A percentile compares a stretch with the other conserved stretches of the same genome.
Conservation (phyloP, 805 yeast species). For the Hanseniaspora guilliermondii region DNA sequence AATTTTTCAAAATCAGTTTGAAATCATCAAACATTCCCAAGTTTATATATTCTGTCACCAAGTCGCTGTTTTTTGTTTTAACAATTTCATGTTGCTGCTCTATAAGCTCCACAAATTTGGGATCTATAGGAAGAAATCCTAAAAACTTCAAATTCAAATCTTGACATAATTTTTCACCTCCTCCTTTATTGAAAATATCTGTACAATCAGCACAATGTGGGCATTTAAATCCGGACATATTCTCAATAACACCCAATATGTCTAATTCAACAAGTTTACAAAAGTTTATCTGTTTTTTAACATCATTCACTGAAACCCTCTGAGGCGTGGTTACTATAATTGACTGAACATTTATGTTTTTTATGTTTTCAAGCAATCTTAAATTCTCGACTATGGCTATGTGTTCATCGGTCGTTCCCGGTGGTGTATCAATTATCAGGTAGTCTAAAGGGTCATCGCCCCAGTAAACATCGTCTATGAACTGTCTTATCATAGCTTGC, state of each 20-base stretch:
- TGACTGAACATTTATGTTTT: slow-evolving; percentile 38
- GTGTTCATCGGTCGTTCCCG: slow-evolving; percentile 97
- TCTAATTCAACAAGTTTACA: slow-evolving; percentile 73
- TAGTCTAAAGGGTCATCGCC: slow-evolving; percentile 53
- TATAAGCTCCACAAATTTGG: slow-evolving; percentile 75
- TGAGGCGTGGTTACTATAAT: slow-evolving; percentile 95
- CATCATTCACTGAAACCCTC: slow-evolving; percentile 84
- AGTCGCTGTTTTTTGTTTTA: slow-evolving; percentile 15
- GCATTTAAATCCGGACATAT: slow-evolving; percentile 94
- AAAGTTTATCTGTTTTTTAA: slow-evolving; percentile 82
- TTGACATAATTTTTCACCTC: slow-evolving; percentile 64
- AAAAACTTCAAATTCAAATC: slow-evolving; percentile 52
- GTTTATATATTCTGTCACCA: slow-evolving; percentile 30
- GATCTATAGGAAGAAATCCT: slow-evolving; percentile 89
- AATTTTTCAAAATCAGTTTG: slow-evolving; percentile 30
- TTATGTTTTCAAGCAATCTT: slow-evolving; percentile 25
- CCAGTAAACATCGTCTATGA: slow-evolving; percentile 85
- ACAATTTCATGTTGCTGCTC: slow-evolving; percentile 35
- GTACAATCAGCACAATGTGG: slow-evolving; percentile 90
- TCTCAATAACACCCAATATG: slow-evolving; percentile 79
- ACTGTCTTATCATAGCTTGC: slow-evolving; percentile 94
- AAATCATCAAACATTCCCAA: slow-evolving; percentile 32
- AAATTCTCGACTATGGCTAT: slow-evolving; percentile 91
- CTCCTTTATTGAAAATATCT: slow-evolving; percentile 84
- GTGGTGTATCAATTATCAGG: slow-evolving; percentile 89